Evolutionary conservation across 2,329 filamentous ascomycete genomes (phyloP).

Genomic region (Beauveria rudraprayagi): DNA sequence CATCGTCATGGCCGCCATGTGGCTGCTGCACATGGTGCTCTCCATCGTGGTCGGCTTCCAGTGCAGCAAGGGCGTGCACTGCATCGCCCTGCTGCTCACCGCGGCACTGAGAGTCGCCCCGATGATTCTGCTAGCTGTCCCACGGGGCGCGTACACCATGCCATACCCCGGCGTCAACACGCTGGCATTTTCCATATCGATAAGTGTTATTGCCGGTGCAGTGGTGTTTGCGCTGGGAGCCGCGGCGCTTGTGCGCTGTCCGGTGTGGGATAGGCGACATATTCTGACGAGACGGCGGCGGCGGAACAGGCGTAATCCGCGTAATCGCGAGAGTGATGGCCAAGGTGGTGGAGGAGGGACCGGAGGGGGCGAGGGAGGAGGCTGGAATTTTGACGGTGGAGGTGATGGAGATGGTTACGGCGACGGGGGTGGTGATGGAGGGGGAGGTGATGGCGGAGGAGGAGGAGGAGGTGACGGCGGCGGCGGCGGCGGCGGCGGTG

Average conservation of each 20-base stretch:
- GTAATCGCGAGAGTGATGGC: neutral
- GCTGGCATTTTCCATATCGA: neutral
- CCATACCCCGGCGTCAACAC: neutral
- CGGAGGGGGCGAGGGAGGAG: neutral
- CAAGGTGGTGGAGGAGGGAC: neutral
- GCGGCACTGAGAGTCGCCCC: neutral
- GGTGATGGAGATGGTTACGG: neutral
- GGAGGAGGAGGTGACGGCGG: neutral
- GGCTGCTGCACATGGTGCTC: conserved; percentile 3
- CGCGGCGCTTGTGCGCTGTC: neutral
- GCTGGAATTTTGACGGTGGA: conserved; percentile 2
- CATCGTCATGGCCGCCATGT: conserved; percentile 4
- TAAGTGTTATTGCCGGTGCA: neutral
- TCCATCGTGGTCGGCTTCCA: neutral
- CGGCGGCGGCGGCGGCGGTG: neutral
- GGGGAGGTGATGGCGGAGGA: neutral
- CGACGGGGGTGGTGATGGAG: neutral
- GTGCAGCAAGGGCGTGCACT: conserved; percentile 1
- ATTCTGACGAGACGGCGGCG: neutral
- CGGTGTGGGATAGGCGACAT: neutral
- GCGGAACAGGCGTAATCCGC: neutral
- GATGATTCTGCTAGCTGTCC: conserved; percentile 2
- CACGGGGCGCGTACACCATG: neutral
- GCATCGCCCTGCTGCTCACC: neutral
- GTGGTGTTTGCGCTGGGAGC: conserved; percentile 1